These are phyloP conservation scores for Eucalyptus regnans DNA, from an alignment of 345 rosid species.

Conservation along the genomic window DNA sequence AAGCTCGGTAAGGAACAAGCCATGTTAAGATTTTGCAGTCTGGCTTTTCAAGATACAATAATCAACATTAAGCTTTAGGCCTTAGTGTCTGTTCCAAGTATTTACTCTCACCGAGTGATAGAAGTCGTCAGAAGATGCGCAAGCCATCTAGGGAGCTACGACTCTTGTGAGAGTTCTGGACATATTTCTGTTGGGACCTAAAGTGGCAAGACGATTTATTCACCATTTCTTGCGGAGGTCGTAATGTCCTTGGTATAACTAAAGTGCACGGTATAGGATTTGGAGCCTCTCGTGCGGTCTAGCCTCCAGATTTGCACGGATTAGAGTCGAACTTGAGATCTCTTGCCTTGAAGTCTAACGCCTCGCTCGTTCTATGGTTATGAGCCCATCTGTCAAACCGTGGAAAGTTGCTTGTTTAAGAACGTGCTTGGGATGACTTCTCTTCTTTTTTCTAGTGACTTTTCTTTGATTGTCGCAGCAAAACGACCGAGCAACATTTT, in stretches of 20 bases:
- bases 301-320: not conserved
- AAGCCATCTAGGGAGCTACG: not conserved
- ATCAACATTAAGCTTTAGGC: not conserved
- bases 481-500: not conserved
- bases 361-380: not conserved
- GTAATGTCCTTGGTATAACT: not conserved
- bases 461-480: not conserved
- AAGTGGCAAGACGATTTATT: not conserved
- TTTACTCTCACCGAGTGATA: not conserved
- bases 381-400: not conserved
- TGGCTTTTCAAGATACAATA: not conserved
- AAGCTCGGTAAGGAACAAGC: not conserved
- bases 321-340: not conserved
- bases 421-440: not conserved
- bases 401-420: not conserved
- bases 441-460: not conserved
- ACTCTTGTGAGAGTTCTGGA: not conserved
- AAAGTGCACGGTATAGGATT: not conserved
- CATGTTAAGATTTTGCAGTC: not conserved
- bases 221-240: not conserved
- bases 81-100: not conserved
- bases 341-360: not conserved
- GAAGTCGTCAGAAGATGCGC: not conserved
- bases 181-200: not conserved
- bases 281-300: not conserved